Evolutionary conservation across 371 early-diverging fungal genomes (phyloP).

Genomic region (Mucor irregularis): DNA sequence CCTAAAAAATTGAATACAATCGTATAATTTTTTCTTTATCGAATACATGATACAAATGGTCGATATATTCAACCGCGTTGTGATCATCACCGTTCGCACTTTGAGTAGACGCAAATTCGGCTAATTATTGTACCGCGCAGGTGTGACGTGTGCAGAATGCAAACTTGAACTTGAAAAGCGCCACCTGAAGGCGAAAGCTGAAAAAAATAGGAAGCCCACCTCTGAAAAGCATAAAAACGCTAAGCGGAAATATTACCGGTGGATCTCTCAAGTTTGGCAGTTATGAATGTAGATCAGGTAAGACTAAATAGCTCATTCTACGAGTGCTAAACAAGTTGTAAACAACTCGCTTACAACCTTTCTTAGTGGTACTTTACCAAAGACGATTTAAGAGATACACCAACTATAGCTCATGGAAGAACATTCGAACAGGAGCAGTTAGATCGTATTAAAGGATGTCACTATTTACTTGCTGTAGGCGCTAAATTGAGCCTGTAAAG

Average conservation of each 20-base stretch:
- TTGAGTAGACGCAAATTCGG: too few species aligned
- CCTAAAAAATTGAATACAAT: too few species aligned
- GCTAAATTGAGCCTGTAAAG: constrained; percentile 62
- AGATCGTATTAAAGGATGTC: constrained; percentile 65
- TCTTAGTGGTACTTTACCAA: constrained; percentile 72
- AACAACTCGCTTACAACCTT: constrained; percentile 22
- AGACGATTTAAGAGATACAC: constrained; percentile 68
- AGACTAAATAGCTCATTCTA: not conserved
- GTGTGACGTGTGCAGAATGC: too few species aligned
- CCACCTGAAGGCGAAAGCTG: not conserved
- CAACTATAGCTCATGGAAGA: constrained; percentile 54
- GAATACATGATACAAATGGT: too few species aligned
- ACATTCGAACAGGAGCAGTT: constrained; percentile 55
- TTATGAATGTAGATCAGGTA: constrained; percentile 5
- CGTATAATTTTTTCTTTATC: too few species aligned
- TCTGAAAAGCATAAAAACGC: not conserved
- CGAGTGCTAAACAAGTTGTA: not conserved
- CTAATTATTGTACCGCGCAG: too few species aligned
- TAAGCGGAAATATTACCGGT: constrained; percentile 2
- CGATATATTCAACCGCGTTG: too few species aligned
- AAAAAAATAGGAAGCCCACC: too few species aligned
- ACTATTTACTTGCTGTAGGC: constrained; percentile 66
- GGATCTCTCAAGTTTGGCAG: constrained; percentile 4
- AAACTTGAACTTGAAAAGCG: too few species aligned
- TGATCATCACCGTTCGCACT: too few species aligned